Base-by-base conservation (phyloP, 2,329 filamentous ascomycete genomes). In the Hirsutella rhossiliensis region DNA sequence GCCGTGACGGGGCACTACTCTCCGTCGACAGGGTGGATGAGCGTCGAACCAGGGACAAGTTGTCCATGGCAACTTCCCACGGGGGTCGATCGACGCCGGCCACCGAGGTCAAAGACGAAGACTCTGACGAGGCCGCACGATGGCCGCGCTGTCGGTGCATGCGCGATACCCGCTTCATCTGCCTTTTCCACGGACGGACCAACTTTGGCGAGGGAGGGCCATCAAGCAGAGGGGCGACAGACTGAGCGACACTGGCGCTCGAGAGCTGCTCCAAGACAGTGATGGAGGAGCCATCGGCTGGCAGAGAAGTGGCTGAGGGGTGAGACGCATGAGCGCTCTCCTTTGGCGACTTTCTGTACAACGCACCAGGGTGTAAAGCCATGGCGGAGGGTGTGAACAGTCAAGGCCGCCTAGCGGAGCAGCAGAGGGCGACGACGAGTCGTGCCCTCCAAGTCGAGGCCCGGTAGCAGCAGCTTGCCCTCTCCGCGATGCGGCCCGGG, bases 141-240 rank as follows among this genome's bases (percentile, higher is more conserved):
- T 63, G 60, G 30, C 56, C 52, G 34, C 50, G 48, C 12, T 54
- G 51, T 20, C 57, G 54, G 45, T 60, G 59, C 38, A 63, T 50
- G 42, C 67, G 63, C 20, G 75, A 74, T 20, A 68, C 66, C 54
- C 69, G 66, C 58, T 71, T 77, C 68, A 78, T 71, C 60, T 79
- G 73, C 56, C 73, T 72, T 57, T 66, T 78, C 43, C 79, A 64
- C 46, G 73, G 73, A 50, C 76, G 72, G 52, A 79, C 69, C 48
- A 69, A 69, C 53, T 76, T 72, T 27, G 78, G 75, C 30, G 77
- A 81, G 0, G 77, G 76, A 36, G 77, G 76, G 17, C 74, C 73
- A 52, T 81, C 75, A 45, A 80, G 61, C 48, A 77, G 70, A 41
- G 77, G 75, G 46, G 72, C 75, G 45, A 81, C 60, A 43, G 75